Evolutionary conservation across 805 yeast species (phyloP), one percentile per base, ranked within the genome.

Genomic region (Wickerhamiella occidentalis): DNA sequence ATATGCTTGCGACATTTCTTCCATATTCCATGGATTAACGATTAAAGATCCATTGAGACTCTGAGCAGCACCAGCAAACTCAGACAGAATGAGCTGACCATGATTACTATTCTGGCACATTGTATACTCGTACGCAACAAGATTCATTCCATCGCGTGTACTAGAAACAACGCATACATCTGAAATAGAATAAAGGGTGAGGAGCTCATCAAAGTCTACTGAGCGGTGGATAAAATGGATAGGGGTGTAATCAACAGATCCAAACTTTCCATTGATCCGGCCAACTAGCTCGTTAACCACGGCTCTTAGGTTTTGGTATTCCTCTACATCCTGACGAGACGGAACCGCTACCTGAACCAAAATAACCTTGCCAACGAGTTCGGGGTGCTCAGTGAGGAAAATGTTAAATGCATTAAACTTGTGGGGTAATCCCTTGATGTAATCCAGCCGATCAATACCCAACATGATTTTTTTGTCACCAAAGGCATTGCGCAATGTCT

Each of bases 11-110:
- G 94, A 79, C 62, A 90, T 67, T 57, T 92, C 98, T 57, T 92
- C 98, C 19, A 88, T 90, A 63, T 90, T 92, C 99, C 99, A 92
- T 2, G 99, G 99, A 61, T 92, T 92, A 18, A 92, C 95, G 52
- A 92, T 78, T 12, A 90, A 64, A 1, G 95, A 87, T 21, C 99
- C 99, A 61, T 92, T 90, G 55, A 92, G 71, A 1, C 94, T 83
- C 68, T 92, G 99, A 0, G 98, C 97, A n/a, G 98, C 98, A 45
- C 99, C 99, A 0, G 98, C 92, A 68, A 92, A 92, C 68, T 92
- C 99, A 38, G 94, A 82, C 54, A 92, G 65, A 45, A 92, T 84
- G 57, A 92, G 72, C 2, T 87, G 79, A 7, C 99, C 99, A 54
- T 86, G 80, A 53, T 79, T 79, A 43, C 80, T 80, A 54, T 79